Conservation (phyloP, 2,329 filamentous ascomycete species). For the Calonectria pseudoturangicola region DNA sequence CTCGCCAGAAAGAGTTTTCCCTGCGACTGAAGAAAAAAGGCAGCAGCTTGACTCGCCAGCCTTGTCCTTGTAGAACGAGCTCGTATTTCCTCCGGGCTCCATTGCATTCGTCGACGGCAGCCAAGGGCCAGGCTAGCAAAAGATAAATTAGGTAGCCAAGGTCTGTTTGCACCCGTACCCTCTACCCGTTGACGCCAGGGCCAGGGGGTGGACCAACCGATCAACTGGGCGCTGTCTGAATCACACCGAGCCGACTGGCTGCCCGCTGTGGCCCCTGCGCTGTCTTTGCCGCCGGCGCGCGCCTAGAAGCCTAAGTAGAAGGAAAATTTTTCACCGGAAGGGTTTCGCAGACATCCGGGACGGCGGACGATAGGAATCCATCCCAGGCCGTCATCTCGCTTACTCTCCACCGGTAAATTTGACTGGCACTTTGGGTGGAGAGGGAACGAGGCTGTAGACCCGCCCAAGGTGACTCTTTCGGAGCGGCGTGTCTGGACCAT, state of each 20-base stretch:
- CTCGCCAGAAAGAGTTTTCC: constrained; percentile 39
- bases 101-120: constrained; percentile 21
- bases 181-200: constrained; percentile 34
- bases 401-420: constrained; percentile 59
- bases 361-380: constrained; percentile 53
- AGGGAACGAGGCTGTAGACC: constrained; percentile 39
- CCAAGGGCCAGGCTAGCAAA: constrained; percentile 29
- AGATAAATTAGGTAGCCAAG: constrained; percentile 23
- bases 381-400: constrained; percentile 60
- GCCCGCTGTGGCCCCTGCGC: constrained; percentile 43
- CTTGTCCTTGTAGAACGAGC: constrained; percentile 44
- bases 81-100: constrained; percentile 52
- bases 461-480: constrained; percentile 45
- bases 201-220: constrained; percentile 49
- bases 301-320: constrained; percentile 56
- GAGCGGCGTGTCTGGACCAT: constrained; percentile 42
- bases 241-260: constrained; percentile 54
- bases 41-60: constrained; percentile 44
- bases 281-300: constrained; percentile 55
- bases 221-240: constrained; percentile 53
- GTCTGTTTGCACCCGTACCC: constrained; percentile 32
- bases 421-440: constrained; percentile 54
- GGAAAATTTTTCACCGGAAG: constrained; percentile 57
- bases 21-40: neutral
- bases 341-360: constrained; percentile 53